Evolutionary conservation across 768 basidiomycete genomes (phyloP).

Genomic region (Pleurotus tuber-regium): DNA sequence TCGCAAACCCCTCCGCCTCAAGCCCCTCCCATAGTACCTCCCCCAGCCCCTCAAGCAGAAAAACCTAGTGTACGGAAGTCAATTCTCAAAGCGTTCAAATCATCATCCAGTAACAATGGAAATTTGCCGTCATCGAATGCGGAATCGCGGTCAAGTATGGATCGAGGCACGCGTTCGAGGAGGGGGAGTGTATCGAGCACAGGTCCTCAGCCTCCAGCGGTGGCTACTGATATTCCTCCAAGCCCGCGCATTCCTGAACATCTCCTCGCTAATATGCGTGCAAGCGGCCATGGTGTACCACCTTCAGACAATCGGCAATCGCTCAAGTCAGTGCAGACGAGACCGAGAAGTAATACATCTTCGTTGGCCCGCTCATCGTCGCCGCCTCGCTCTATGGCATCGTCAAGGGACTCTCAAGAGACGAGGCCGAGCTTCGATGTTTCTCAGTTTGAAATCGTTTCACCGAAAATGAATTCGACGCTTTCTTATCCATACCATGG

Average conservation of each 20-base stretch:
- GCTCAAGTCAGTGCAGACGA: slow-evolving; percentile 21
- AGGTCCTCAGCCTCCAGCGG: slow-evolving; percentile 34
- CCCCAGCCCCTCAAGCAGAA: slow-evolving; percentile 28
- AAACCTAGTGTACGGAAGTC: slow-evolving; percentile 59
- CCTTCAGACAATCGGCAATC: slow-evolving; percentile 14
- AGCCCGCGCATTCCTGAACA: slow-evolving; percentile 62
- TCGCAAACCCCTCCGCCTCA: slow-evolving; percentile 15
- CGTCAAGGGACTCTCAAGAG: slow-evolving; percentile 39
- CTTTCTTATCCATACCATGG: slow-evolving; percentile 59
- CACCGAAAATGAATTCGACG: slow-evolving; percentile 43
- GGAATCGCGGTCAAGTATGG: slow-evolving; percentile 37
- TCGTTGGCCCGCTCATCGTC: slow-evolving; percentile 26
- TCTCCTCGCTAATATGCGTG: slow-evolving; percentile 25
- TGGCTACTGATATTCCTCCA: slow-evolving; percentile 51
- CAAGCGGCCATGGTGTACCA: slow-evolving; percentile 16
- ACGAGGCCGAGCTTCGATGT: slow-evolving; percentile 57
- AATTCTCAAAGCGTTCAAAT: slow-evolving; percentile 67
- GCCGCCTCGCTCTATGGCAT: slow-evolving; percentile 35
- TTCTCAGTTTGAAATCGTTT: slow-evolving; percentile 67
- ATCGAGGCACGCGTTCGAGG: slow-evolving; percentile 32
- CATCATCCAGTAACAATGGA: slow-evolving; percentile 30
- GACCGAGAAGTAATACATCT: slow-evolving; percentile 21
- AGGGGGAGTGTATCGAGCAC: slow-evolving; percentile 49
- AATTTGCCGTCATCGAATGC: slow-evolving; percentile 25
- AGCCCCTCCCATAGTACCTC: slow-evolving; percentile 23